Evolutionary conservation across 2,329 filamentous ascomycete species (phyloP).

Genomic region (Periconia sp.): DNA sequence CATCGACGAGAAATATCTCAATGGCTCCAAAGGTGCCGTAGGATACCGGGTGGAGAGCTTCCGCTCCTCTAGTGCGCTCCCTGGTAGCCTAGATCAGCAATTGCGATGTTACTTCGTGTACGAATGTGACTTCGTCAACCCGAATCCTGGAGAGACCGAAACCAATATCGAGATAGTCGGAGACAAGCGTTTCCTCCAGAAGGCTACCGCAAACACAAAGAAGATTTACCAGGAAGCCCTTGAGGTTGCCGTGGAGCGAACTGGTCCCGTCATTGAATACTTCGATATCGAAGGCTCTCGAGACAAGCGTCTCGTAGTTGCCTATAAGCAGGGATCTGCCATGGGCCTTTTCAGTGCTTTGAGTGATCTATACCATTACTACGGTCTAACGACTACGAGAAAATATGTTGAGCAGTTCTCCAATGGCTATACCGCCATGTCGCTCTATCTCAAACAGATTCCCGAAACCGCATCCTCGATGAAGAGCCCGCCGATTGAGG

Average conservation of each 20-base stretch:
- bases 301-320: constrained; percentile 93
- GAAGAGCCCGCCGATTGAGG: constrained; percentile 80
- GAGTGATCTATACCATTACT: constrained; percentile 98
- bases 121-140: constrained; percentile 86
- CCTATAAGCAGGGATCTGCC: constrained; percentile 91
- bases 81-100: constrained; percentile 76
- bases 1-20: constrained; percentile 94
- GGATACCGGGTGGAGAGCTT: constrained; percentile 97
- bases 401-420: constrained; percentile 99
- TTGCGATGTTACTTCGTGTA: constrained; percentile 99
- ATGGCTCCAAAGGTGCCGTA: constrained; percentile 72
- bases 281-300: constrained; percentile 91
- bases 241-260: constrained; percentile 79
- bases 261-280: constrained; percentile 95
- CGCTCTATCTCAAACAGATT: constrained; percentile 83
- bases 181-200: constrained; percentile 92
- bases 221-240: constrained; percentile 95
- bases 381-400: constrained; percentile 91
- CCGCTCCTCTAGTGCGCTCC: constrained; percentile 83
- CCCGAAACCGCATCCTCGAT: constrained; percentile 50
- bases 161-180: constrained; percentile 90
- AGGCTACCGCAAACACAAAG: constrained; percentile 95
- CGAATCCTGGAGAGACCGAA: constrained; percentile 75
- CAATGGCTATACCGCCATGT: constrained; percentile 97
- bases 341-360: constrained; percentile 93